These are phyloP conservation scores for Apiospora phragmitis DNA, from an alignment of 2,329 filamentous ascomycete species.

Conservation along the genomic window DNA sequence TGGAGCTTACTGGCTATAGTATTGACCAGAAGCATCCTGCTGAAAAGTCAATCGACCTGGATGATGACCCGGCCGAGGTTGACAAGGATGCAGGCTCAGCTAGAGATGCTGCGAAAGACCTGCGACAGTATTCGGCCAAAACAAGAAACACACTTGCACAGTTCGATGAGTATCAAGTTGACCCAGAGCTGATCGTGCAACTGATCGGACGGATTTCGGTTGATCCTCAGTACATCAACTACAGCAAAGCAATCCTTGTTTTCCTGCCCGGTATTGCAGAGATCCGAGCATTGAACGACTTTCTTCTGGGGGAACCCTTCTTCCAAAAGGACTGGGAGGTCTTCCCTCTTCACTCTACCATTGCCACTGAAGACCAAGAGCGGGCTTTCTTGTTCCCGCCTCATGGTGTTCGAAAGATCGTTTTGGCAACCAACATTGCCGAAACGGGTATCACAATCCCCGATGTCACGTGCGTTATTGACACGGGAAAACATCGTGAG, in stretches of 20 bases:
- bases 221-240: constrained; percentile 64
- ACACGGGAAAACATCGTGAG: constrained; percentile 95
- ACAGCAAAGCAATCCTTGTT: constrained; percentile 89
- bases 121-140: constrained; percentile 72
- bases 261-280: constrained; percentile 95
- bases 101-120: constrained; percentile 61
- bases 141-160: constrained; percentile 74
- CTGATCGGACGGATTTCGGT: constrained; percentile 76
- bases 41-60: constrained; percentile 61
- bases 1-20: constrained; percentile 80
- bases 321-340: constrained; percentile 81
- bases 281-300: constrained; percentile 84
- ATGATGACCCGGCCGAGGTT: constrained; percentile 58
- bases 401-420: constrained; percentile 82
- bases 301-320: constrained; percentile 72
- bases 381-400: constrained; percentile 87
- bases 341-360: constrained; percentile 89
- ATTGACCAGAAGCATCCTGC: constrained; percentile 47
- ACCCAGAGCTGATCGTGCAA: constrained; percentile 82
- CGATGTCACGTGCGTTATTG: constrained; percentile 94
- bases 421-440: constrained; percentile 95
- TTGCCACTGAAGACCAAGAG: constrained; percentile 95
- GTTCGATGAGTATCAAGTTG: constrained; percentile 89
- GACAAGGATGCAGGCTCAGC: constrained; percentile 53
- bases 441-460: constrained; percentile 99